Evolutionary conservation across 441 rosid genomes (phyloP).

Genomic region (Syzygium syzygioides): DNA sequence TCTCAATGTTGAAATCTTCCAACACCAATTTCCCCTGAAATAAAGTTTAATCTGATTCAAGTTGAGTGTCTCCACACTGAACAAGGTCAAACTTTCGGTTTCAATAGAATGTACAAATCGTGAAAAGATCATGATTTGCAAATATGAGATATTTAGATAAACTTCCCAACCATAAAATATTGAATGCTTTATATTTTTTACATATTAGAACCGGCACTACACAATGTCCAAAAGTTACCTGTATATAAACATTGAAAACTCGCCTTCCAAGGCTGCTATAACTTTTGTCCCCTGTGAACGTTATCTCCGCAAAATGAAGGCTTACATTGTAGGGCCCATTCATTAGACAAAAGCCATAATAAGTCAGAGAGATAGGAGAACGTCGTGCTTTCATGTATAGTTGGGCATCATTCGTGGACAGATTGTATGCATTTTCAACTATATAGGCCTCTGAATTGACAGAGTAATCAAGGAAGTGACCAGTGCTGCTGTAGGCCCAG

Average conservation of each 20-base stretch:
- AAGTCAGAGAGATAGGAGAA: conserved; percentile 31
- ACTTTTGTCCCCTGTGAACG: conserved; percentile 20
- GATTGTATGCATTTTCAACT: background rate
- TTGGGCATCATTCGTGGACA: background rate
- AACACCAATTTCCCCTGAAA: conserved; percentile 23
- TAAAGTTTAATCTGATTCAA: background rate
- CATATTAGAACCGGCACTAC: background rate
- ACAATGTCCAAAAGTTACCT: conserved; percentile 22
- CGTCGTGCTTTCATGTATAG: background rate
- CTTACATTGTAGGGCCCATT: conserved; percentile 41
- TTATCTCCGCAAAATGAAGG: conserved; percentile 63
- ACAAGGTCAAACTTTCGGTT: background rate
- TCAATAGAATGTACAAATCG: background rate
- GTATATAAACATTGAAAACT: conserved; percentile 52
- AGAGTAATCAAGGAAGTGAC: too few species aligned
- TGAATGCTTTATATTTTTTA: background rate
- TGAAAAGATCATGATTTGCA: background rate
- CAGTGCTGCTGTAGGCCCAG: too few species aligned
- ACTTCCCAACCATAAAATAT: background rate
- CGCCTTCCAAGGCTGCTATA: conserved; percentile 41
- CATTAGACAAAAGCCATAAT: conserved; percentile 41
- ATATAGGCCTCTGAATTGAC: fast-evolving
- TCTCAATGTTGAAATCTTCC: conserved; percentile 40
- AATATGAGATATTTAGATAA: too few species aligned
- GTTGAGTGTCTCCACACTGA: background rate